Base-by-base conservation (phyloP, 495 filamentous ascomycete species). In the Chlorociboria aeruginascens region DNA sequence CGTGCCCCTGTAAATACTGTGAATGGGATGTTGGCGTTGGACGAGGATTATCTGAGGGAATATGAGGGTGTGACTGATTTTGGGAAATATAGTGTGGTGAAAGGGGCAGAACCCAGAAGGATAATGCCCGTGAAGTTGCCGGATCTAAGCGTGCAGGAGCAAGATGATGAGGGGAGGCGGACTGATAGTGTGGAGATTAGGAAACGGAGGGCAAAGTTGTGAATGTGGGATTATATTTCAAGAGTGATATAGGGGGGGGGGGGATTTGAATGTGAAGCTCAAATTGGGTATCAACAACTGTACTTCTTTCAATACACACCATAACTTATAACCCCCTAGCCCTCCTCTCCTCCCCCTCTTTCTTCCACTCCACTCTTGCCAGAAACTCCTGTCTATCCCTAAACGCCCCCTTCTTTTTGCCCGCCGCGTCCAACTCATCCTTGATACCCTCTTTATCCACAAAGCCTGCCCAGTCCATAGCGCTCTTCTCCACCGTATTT, bases 401-500 rank as follows among this genome's bases (percentile, higher is more conserved):
- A 65, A 85, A 97, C 12, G 80, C 83, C 56, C 82, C 80, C 64
- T 92, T 92, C 9, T 79, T 82, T 66, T 83, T 89, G 57, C 86
- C 86, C 52, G 87, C 83, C 39, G 80, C 72, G 55, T 83, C 81
- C 48, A 98, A 73, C 63, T 98, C 92, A 59, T 95, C 92, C 56
- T 80, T 80, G 65, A 98, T 83, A 2, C 92, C 93, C 54, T 89
- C 84, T 48, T 87, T 73, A 59, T 97, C 89, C 40, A 97, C 93
- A 58, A 86, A 94, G 37, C 82, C 82, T 3, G 86, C 87, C 92
- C 92, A 98, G 61, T 98, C 92, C 68, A 95, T 73, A 43, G 85
- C 73, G 32, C 84, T 89, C 70, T 98, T 98, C 68, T 97, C 89
- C 17, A 98, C 83, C 1, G 89, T 94, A 61, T 95, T 97, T 59